phyloP scores from a whole-genome alignment of 331 rosid species.

The Acacia concinna region DNA sequence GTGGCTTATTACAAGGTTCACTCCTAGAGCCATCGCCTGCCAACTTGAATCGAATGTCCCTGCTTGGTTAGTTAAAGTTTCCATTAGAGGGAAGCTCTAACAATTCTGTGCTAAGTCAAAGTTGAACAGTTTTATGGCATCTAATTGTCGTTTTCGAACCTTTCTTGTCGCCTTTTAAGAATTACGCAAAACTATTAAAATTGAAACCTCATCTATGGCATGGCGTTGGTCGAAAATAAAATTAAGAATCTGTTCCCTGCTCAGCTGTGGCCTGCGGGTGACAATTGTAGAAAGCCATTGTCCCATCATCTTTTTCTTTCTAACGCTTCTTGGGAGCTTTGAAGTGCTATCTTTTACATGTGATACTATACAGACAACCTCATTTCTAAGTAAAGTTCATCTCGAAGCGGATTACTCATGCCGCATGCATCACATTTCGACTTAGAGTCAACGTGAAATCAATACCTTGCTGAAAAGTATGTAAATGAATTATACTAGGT shows the following conservation, averaged over 20 bases:
- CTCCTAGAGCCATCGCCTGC: conserved; percentile 10
- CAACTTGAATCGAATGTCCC: conserved; percentile 27
- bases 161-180: conserved; percentile 3
- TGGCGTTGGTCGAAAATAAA: neutral
- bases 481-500: neutral
- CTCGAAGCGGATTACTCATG: neutral
- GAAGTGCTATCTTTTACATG: too few relatives aligned
- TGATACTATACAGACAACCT: neutral
- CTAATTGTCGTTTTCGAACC: conserved; percentile 18
- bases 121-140: conserved; percentile 28
- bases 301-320: neutral
- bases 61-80: conserved; percentile 21
- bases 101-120: neutral
- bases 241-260: neutral
- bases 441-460: neutral
- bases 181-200: neutral
- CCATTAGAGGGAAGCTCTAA: conserved; percentile 10
- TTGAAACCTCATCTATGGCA: neutral
- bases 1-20: conserved; percentile 21
- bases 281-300: neutral
- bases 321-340: neutral
- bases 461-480: neutral
- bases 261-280: neutral
- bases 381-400: neutral
- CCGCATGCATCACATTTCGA: neutral